Base-by-base conservation (phyloP, 208 protist species). In the Acanthamoeba sp. region DNA sequence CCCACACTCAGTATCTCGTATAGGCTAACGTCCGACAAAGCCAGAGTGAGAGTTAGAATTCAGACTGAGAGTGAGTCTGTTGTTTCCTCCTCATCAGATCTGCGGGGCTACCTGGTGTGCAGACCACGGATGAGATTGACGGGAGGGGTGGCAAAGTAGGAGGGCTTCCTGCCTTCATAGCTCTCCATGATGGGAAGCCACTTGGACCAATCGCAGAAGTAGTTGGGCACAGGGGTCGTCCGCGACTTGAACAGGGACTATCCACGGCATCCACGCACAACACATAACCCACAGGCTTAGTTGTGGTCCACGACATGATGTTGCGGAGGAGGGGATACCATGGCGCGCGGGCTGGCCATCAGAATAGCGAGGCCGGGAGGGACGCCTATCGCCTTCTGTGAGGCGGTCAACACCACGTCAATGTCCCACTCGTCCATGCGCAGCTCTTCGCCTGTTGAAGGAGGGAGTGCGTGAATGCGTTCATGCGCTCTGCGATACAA, bases 351-450 rank as follows among this genome's bases (percentile, higher is more conserved):
- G 42, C 55, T 62, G 14, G 80, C 78, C n/a, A 94, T 62, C 10
- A 90, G 52, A 64, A 94, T 71, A 4, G 84, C 48, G 12, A 94
- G 80, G 20, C 93, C 93, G 18, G 93, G 78, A 5, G 93, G 93
- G 10, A 91, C 73, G n/a, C 93, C 93, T 32, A 94, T 69, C 16
- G 93, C 93, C 93, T 94, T 94, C 38, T 94, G 93, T n/a, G 93
- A 94, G 14, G 93, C 93, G 9, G 93, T 94, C 38, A 94, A 32
- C 24, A 91, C 93, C 27, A 93, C 78, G 34, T 94, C 93, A 22
- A 94, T 38, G 40, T 87, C 93, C 93, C 93, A 94, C 64, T 90
- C 93, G 69, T 94, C 93, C 93, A 94, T 94, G 85, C 93, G 91
- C 6, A 89, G 71, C 57, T 94, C 91, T 57, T 94, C 91, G 38